Base-by-base conservation (phyloP, 768 basidiomycete genomes). In the Exidia glandulosa region DNA sequence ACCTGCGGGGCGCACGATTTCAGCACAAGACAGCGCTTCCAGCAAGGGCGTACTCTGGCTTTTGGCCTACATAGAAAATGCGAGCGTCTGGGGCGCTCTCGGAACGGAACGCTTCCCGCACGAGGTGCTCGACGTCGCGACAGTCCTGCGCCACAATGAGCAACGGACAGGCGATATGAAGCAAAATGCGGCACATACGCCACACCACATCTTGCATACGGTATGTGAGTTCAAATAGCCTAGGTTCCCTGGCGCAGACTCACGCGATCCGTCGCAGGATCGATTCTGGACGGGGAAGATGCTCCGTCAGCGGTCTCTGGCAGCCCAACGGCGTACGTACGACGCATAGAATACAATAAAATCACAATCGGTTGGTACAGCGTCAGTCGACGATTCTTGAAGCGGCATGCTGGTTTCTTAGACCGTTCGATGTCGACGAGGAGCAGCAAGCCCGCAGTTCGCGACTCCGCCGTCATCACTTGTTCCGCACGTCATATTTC, bases 41-140 rank as follows among this genome's bases (percentile, higher is more conserved):
- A 55, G 9, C 19, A 31, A 32, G 52, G 32, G 36, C 84, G 69
- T 66, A 90, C 88, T 82, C 79, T 57, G 76, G 60, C 64, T 71
- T 77, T 68, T 84, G 79, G 12, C 88, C 88, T 57, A 88, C 86
- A 63, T 86, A 87, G 32, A 88, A 77, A 50, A 90, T 75, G 58
- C 82, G 66, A 7, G 78, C 88, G 13, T 76, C 73, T 47, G 83
- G 85, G 3, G 63, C 76, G 65, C 67, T 75, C 66, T 59, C 69
- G 14, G 71, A 62, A 12, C 69, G 67, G 61, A 90, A 89, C 0
- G 76, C 78, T 9, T 78, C 66, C 60, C 76, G 69, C 31, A 90
- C 75, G 41, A 81, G 61, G 2, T 71, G 67, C 59, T 90, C 85
- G 31, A 90, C 83, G 34, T 68, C 79, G 32, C 74, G 72, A 68